Percentiles rank a stretch among this genome's conserved stretches.
Conservation (phyloP, 1,284 basidiomycete genomes). For the Peniophora sp. region DNA sequence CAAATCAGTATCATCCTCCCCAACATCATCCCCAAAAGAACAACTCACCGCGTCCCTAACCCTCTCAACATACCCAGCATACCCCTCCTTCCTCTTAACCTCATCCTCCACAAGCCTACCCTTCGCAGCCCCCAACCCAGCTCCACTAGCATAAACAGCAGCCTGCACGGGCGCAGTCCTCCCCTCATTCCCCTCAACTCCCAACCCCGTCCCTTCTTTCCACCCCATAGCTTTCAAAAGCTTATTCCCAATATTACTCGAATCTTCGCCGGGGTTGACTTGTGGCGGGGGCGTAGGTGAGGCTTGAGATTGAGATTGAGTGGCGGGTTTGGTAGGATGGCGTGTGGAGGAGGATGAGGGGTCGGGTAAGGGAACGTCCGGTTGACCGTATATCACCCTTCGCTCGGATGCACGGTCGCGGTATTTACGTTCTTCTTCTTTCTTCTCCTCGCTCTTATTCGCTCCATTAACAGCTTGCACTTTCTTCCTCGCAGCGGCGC, state of each 20-base stretch:
- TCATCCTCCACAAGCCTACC: constrained; percentile 55
- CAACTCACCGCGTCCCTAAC: constrained; percentile 53
- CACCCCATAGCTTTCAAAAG: constrained; percentile 94
- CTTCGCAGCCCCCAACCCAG: constrained; percentile 83
- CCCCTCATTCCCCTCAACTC: constrained; percentile 65
- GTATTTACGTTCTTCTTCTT: constrained; percentile 57
- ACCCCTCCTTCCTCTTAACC: constrained; percentile 65
- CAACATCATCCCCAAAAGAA: not conserved
- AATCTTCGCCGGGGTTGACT: constrained; percentile 66
- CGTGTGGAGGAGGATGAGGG: constrained; percentile 26
- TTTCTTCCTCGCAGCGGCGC: constrained; percentile 72
- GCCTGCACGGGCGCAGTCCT: constrained; percentile 84
- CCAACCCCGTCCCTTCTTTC: constrained; percentile 84
- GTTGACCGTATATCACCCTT: constrained; percentile 82
- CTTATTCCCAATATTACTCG: constrained; percentile 83
- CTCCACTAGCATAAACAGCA: constrained; percentile 79
- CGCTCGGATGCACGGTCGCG: constrained; percentile 89
- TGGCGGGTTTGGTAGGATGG: constrained; percentile 56
- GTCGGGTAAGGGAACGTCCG: constrained; percentile 69
- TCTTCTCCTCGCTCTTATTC: no score
- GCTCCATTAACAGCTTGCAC: constrained; percentile 37
- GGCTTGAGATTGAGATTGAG: constrained; percentile 17
- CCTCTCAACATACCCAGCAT: constrained; percentile 66
- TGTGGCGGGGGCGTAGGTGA: constrained; percentile 50
- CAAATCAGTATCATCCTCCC: no score